Evolutionary conservation across 768 basidiomycete genomes (phyloP).

Genomic region (Mycena filopes): DNA sequence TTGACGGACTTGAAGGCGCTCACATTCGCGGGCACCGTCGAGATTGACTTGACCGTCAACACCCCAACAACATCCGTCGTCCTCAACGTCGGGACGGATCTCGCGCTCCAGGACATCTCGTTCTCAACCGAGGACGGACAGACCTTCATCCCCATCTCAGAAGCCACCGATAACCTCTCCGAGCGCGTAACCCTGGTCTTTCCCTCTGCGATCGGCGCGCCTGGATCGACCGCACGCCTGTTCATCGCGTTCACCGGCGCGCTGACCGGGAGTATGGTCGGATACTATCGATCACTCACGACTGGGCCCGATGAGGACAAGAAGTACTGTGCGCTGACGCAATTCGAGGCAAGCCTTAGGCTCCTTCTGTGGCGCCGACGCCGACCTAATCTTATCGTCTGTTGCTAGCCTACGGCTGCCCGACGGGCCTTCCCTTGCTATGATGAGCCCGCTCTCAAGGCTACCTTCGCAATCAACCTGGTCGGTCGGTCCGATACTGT

Average conservation of each 20-base stretch:
- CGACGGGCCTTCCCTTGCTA: slow-evolving; percentile 60
- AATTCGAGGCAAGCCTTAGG: slow-evolving; percentile 24
- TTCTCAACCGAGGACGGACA: slow-evolving; percentile 13
- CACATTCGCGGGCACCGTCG: slow-evolving; percentile 67
- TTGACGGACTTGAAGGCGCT: slow-evolving; percentile 70
- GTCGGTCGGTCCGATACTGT: slow-evolving; percentile 65
- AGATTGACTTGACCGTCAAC: slow-evolving; percentile 41
- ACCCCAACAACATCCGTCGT: slow-evolving; percentile 13
- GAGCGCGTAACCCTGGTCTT: slow-evolving; percentile 21
- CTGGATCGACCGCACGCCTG: slow-evolving; percentile 2
- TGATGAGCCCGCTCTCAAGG: slow-evolving; percentile 81
- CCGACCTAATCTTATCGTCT: slow-evolving; percentile 11
- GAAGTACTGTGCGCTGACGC: slow-evolving; percentile 28
- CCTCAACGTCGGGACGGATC: slow-evolving; percentile 19
- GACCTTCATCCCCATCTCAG: slow-evolving; percentile 8
- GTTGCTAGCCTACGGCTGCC: slow-evolving; percentile 27
- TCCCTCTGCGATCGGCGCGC: slow-evolving; percentile 1
- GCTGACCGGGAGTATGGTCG: slow-evolving; percentile 26
- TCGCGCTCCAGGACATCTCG: slow-evolving; percentile 11
- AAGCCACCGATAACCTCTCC: slow-evolving; percentile 20
- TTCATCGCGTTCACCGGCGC: slow-evolving; percentile 17
- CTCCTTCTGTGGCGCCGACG: slow-evolving; percentile 23
- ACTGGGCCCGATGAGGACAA: slow-evolving; percentile 23
- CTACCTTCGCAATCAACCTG: slow-evolving; percentile 68
- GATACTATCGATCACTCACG: slow-evolving; percentile 26